phyloP scores from a whole-genome alignment of 73 alveolate species.

The Paramecium tetraurelia region DNA sequence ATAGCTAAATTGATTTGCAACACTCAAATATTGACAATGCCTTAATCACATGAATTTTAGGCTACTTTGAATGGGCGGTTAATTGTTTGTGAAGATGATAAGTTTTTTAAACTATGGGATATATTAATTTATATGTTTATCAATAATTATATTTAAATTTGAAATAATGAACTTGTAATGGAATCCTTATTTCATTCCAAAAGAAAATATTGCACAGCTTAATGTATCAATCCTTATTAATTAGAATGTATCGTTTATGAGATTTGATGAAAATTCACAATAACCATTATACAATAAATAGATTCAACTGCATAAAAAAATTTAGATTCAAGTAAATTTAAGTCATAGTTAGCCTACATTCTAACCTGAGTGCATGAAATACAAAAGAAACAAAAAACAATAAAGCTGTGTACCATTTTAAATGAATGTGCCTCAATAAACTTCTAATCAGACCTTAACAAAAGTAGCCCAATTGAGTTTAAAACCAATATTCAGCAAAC shows the following conservation, averaged over 20 bases:
- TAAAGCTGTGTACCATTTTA: conserved; percentile 20
- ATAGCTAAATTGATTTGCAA: neutral
- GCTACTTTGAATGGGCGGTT: neutral
- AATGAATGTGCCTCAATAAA: neutral
- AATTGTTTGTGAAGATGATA: neutral
- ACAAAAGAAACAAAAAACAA: conserved; percentile 10
- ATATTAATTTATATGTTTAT: conserved; percentile 1
- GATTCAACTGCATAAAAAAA: neutral
- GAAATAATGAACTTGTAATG: conserved; percentile 28
- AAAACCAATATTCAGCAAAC: conserved; percentile 23
- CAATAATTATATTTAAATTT: conserved; percentile 2
- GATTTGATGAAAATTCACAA: neutral
- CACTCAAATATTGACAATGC: too few species aligned
- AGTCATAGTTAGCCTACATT: neutral
- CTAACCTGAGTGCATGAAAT: neutral
- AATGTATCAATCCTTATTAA: neutral
- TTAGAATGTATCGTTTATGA: neutral
- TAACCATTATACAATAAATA: neutral
- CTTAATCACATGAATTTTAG: neutral
- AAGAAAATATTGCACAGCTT: neutral
- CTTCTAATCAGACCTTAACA: neutral
- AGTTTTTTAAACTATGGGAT: neutral
- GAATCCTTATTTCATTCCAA: conserved; percentile 23
- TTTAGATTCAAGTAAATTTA: neutral
- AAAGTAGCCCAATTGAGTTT: conserved; percentile 2